These are phyloP conservation scores for Arachnomyces sp. DNA, from an alignment of 2,329 filamentous ascomycete genomes.

Conservation along the genomic window DNA sequence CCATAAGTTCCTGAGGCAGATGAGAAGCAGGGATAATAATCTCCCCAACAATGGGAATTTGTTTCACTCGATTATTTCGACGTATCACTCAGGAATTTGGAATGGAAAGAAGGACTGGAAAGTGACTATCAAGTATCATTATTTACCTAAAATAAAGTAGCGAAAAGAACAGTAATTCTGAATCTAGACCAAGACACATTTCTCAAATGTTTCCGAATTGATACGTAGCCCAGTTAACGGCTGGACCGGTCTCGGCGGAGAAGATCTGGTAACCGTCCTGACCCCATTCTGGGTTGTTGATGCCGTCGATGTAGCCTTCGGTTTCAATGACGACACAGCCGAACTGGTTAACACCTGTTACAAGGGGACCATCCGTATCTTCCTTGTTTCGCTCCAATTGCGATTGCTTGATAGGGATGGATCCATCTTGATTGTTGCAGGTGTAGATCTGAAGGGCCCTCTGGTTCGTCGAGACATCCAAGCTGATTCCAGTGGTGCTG, in stretches of 20 bases:
- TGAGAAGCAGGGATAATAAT: too few species aligned
- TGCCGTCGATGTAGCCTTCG: constrained; percentile 87
- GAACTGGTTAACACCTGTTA: constrained; percentile 51
- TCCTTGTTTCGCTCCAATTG: constrained; percentile 47
- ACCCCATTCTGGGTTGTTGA: constrained; percentile 86
- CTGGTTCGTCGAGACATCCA: constrained; percentile 78
- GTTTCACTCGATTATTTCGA: too few species aligned
- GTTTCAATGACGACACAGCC: constrained; percentile 88
- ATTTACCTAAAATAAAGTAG: too few species aligned
- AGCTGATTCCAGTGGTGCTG: constrained; percentile 68
- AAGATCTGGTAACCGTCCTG: constrained; percentile 43
- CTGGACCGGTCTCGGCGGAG: constrained; percentile 31
- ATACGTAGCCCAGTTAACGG: constrained; percentile 38
- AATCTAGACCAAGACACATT: constrained; percentile 1
- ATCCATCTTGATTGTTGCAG: constrained; percentile 70
- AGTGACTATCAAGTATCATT: too few species aligned
- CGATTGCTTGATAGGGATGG: constrained; percentile 35
- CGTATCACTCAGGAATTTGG: too few species aligned
- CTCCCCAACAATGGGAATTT: too few species aligned
- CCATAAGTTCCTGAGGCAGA: too few species aligned
- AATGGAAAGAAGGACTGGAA: too few species aligned
- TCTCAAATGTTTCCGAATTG: constrained; percentile 34
- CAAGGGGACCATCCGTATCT: constrained; percentile 41
- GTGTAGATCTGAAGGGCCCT: constrained; percentile 82
- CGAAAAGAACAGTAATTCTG: not conserved